Conservation (phyloP, 2,329 filamentous ascomycete genomes). For the Juglanconis oblonga region DNA sequence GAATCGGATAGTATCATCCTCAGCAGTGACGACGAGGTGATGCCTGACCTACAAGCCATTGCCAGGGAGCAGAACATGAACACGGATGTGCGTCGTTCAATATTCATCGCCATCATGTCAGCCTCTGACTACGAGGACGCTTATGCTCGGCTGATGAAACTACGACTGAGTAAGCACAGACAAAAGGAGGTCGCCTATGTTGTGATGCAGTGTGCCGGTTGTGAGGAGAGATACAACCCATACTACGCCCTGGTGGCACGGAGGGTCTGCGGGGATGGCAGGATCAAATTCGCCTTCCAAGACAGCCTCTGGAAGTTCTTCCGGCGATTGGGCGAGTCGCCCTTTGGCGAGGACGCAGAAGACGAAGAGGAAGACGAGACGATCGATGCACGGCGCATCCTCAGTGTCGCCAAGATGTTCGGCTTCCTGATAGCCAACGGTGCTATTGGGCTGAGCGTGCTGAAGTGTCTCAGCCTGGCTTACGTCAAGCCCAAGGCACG, state of each 20-base stretch:
- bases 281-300: constrained; percentile 80
- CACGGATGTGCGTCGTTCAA: constrained; percentile 81
- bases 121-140: constrained; percentile 83
- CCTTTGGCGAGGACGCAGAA: constrained; percentile 63
- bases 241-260: constrained; percentile 88
- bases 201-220: constrained; percentile 79
- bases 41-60: constrained; percentile 70
- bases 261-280: constrained; percentile 71
- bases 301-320: constrained; percentile 86
- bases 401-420: constrained; percentile 54
- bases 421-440: constrained; percentile 48
- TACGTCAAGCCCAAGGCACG: constrained; percentile 74
- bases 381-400: constrained; percentile 48
- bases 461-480: constrained; percentile 74
- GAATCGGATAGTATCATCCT: constrained; percentile 29
- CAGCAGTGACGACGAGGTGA: constrained; percentile 43
- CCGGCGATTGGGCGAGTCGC: constrained; percentile 76
- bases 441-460: constrained; percentile 43
- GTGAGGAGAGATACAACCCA: constrained; percentile 82
- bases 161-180: constrained; percentile 82
- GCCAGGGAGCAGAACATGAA: constrained; percentile 82
- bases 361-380: constrained; percentile 50
- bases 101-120: constrained; percentile 88
- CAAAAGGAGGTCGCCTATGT: constrained; percentile 85
- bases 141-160: constrained; percentile 72